Evolutionary conservation across 1,284 basidiomycete species (phyloP).

Genomic region (Trametes pubescens): DNA sequence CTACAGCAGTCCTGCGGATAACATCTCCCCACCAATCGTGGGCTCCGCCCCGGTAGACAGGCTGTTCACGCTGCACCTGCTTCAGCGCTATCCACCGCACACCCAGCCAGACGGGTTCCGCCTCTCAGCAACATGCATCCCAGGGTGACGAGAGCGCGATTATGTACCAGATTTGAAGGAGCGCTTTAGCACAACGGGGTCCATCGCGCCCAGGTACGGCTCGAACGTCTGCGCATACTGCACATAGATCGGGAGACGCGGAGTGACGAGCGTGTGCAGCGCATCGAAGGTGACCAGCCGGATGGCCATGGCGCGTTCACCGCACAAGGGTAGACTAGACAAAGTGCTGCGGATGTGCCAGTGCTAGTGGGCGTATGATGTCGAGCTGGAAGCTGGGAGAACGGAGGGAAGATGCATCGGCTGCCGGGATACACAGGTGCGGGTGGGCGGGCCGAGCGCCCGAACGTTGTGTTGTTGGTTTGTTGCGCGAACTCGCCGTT

Average conservation of each 20-base stretch:
- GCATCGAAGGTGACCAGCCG: constrained; percentile 77
- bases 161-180: constrained; percentile 74
- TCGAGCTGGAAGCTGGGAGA: neutral
- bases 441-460: neutral
- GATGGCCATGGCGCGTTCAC: constrained; percentile 49
- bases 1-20: constrained; percentile 72
- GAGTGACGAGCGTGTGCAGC: constrained; percentile 71
- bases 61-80: constrained; percentile 64
- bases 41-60: constrained; percentile 59
- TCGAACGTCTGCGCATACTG: constrained; percentile 75
- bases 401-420: constrained; percentile 13
- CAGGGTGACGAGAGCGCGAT: neutral
- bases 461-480: neutral
- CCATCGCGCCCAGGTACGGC: constrained; percentile 66
- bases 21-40: constrained; percentile 78
- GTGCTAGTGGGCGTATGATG: neutral
- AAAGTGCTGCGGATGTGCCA: neutral
- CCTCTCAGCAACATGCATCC: neutral
- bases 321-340: too few species aligned
- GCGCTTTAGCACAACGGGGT: constrained; percentile 56
- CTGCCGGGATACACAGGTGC: constrained; percentile 4
- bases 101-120: neutral
- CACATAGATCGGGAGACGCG: constrained; percentile 68
- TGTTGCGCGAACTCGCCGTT: too few species aligned
- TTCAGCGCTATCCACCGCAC: constrained; percentile 60